phyloP scores from a whole-genome alignment of 441 rosid species.

The Euphorbia celastroides region DNA sequence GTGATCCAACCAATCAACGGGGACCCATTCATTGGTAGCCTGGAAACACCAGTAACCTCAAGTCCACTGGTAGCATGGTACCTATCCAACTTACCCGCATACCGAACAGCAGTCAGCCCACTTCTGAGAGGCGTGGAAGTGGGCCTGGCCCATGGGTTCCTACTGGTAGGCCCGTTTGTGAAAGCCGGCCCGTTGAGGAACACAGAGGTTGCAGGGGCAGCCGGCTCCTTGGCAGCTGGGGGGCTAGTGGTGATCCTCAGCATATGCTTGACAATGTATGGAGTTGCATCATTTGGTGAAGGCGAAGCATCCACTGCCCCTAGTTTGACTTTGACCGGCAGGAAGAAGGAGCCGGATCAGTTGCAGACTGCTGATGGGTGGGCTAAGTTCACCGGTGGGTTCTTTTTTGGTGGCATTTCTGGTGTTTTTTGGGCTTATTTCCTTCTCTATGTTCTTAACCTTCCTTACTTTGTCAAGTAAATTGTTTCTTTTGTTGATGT shows the following conservation, averaged over 20 bases:
- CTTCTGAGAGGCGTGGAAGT: constrained; percentile 88
- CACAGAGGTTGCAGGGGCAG: constrained; percentile 64
- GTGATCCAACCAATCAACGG: constrained; percentile 95
- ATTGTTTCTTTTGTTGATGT: not conserved
- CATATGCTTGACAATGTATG: constrained; percentile 86
- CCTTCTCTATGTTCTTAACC: constrained; percentile 75
- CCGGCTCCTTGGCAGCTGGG: constrained; percentile 84
- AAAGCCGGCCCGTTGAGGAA: constrained; percentile 85
- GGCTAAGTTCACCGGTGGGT: constrained; percentile 87
- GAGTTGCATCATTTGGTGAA: constrained; percentile 68
- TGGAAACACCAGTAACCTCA: constrained; percentile 91
- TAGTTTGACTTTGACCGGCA: constrained; percentile 69
- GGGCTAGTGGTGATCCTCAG: constrained; percentile 83
- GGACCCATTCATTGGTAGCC: constrained; percentile 94
- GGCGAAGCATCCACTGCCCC: constrained; percentile 87
- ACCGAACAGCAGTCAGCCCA: constrained; percentile 88
- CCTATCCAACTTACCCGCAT: constrained; percentile 91
- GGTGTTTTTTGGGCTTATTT: constrained; percentile 94
- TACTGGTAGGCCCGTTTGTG: constrained; percentile 88
- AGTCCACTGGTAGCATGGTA: constrained; percentile 93
- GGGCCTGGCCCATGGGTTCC: constrained; percentile 82
- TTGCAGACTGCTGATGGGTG: constrained; percentile 90
- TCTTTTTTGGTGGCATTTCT: constrained; percentile 93
- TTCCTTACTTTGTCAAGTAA: constrained; percentile 82
- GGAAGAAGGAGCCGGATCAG: constrained; percentile 94